These are phyloP conservation scores for Phytophthora brassicae DNA, from an alignment of 352 stramenopile genomes.

Conservation along the genomic window DNA sequence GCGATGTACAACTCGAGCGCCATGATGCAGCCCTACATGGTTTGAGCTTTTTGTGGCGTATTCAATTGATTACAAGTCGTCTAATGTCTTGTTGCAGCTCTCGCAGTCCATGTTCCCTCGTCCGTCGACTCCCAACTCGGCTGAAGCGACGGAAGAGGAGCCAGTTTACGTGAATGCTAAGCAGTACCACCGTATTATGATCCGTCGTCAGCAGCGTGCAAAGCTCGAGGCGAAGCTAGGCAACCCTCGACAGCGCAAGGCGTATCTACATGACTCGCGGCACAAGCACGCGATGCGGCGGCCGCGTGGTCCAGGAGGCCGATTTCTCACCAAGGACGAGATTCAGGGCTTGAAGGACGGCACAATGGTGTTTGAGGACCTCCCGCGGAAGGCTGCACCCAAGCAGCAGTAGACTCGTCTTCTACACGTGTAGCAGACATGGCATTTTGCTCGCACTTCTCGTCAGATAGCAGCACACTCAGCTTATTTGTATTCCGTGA, in stretches of 20 bases:
- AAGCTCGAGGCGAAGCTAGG: constrained; percentile 88
- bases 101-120: constrained; percentile 72
- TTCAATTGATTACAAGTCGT: neutral
- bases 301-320: constrained; percentile 75
- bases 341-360: constrained; percentile 78
- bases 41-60: constrained; percentile 16
- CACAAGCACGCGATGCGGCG: constrained; percentile 89
- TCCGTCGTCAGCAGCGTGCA: constrained; percentile 81
- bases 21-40: constrained; percentile 89
- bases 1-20: constrained; percentile 78
- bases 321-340: constrained; percentile 87
- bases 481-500: constrained; percentile 41
- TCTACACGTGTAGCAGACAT: neutral
- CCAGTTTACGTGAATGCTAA: constrained; percentile 91
- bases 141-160: constrained; percentile 76
- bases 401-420: constrained; percentile 31
- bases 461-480: constrained; percentile 18
- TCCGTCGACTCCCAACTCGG: constrained; percentile 42
- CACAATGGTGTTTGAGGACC: constrained; percentile 71
- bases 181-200: constrained; percentile 91
- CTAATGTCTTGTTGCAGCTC: constrained; percentile 30
- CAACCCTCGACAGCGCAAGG: constrained; percentile 77
- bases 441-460: constrained; percentile 2
- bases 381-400: constrained; percentile 48
- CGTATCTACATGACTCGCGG: constrained; percentile 85